Base-by-base conservation (phyloP, 257 asterid species). In the Knoxia roxburghii region DNA sequence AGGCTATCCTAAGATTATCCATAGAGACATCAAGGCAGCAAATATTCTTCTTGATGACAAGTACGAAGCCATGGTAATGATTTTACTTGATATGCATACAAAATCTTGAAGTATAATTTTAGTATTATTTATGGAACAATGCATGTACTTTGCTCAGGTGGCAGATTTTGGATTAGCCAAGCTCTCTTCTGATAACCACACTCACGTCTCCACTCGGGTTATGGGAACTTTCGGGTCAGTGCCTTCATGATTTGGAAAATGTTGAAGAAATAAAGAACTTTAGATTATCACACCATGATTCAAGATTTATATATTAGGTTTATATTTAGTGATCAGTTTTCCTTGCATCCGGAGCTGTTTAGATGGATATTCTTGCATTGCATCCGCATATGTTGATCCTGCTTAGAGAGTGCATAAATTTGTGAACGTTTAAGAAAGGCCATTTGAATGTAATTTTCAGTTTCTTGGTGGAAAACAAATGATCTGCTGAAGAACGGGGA, bases 101-200 rank as follows among this genome's bases (percentile, higher is more conserved):
- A n/a, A n/a, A n/a, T n/a, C n/a, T n/a, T n/a, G n/a, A n/a, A 37
- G 41, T 37, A 37, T 37, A 37, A 37, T 9, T 9, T 37, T 37
- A 37, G 20, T 45, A 27, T 33, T 15, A 51, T 11, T 29, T 20
- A 15, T 43, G 20, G 15, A 13, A 27, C 15, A 68, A 39, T 17
- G 18, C n/a, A 37, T 35, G 65, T n/a, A 30, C 48, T 12, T 64
- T 70, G 4, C 73, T 30, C 72, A 93, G 98, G 98, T 93, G 77
- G 97, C 98, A 37, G 97, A 92, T 82, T 92, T 92, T 39, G 98
- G 98, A 57, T 79, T 92, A 84, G 98, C 98, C 20, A 92, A 92
- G 68, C 97, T 92, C 61, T 75, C 98, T 30, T 81, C 96, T 10
- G 98, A 88, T 33, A 89, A 86, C 70, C 49, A 72, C 65, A 93